Conservation (phyloP, 306 rosid species). For the Notholithocarpus densiflorus region DNA sequence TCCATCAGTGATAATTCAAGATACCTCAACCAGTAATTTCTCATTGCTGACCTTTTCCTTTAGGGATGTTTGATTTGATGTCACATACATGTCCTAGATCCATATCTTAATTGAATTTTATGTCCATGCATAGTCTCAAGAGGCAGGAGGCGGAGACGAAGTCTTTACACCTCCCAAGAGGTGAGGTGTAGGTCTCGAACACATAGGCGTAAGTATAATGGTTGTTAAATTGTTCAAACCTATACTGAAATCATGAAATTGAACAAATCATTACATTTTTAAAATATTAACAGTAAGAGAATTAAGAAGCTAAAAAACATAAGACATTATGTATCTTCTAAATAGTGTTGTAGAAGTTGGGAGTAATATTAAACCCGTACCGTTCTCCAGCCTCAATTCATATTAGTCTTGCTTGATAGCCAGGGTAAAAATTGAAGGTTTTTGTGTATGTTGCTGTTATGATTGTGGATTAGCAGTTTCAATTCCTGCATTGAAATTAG, state of each 20-base stretch:
- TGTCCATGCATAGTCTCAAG: constrained; percentile 37
- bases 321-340: neutral
- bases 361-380: neutral
- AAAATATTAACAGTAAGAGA: neutral
- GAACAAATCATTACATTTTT: neutral
- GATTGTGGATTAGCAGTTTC: constrained; percentile 10
- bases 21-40: constrained; percentile 51
- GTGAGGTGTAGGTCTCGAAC: constrained; percentile 24
- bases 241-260: neutral
- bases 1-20: constrained; percentile 66
- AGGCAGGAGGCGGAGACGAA: constrained; percentile 41
- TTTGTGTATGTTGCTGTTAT: constrained; percentile 6
- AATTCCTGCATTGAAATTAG: constrained; percentile 13
- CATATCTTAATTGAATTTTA: constrained; percentile 25
- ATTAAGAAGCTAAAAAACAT: neutral
- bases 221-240: neutral
- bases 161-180: constrained; percentile 2
- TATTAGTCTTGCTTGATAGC: neutral
- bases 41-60: constrained; percentile 12
- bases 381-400: constrained; percentile 23
- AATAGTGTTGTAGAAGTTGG: neutral
- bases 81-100: constrained; percentile 14
- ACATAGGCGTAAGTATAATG: constrained; percentile 32
- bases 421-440: constrained; percentile 13
- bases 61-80: neutral